Evolutionary conservation across 768 basidiomycete species (phyloP).

Genomic region (Holtermanniella nyarrowii): DNA sequence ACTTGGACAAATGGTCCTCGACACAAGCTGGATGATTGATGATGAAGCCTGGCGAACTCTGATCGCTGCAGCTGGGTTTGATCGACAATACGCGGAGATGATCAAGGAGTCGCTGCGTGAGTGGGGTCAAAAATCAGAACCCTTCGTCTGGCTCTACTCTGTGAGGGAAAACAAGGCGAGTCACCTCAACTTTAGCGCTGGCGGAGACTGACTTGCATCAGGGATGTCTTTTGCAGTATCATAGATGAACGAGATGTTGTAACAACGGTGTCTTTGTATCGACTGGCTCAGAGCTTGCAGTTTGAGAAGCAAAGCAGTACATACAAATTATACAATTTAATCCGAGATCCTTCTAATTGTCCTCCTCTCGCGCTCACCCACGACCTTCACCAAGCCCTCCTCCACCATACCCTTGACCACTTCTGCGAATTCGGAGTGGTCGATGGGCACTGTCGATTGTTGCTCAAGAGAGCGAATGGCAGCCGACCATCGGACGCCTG

Average conservation of each 20-base stretch:
- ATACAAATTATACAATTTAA: too few species aligned
- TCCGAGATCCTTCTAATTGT: conserved; percentile 49
- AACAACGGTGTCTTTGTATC: too few species aligned
- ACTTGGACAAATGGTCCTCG: conserved; percentile 25
- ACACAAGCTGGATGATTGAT: conserved; percentile 26
- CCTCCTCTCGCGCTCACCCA: conserved; percentile 76
- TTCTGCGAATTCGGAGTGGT: conserved; percentile 61
- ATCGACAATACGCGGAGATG: neutral
- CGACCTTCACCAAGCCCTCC: conserved; percentile 74
- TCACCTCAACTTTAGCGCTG: too few species aligned
- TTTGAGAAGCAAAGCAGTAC: too few species aligned
- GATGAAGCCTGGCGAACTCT: conserved; percentile 30
- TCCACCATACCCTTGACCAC: conserved; percentile 50
- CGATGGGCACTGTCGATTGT: conserved; percentile 76
- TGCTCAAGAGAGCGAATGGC: conserved; percentile 65
- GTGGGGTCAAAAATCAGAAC: neutral
- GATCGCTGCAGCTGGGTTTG: conserved; percentile 5
- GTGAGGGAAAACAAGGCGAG: neutral
- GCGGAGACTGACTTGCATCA: neutral
- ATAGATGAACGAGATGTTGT: neutral
- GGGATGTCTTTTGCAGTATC: neutral
- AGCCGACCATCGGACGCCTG: conserved; percentile 71
- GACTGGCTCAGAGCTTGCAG: too few species aligned
- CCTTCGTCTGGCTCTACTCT: neutral
- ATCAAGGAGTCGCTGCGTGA: neutral